Conservation (phyloP, 768 basidiomycete genomes). For the Boletus sp. region DNA sequence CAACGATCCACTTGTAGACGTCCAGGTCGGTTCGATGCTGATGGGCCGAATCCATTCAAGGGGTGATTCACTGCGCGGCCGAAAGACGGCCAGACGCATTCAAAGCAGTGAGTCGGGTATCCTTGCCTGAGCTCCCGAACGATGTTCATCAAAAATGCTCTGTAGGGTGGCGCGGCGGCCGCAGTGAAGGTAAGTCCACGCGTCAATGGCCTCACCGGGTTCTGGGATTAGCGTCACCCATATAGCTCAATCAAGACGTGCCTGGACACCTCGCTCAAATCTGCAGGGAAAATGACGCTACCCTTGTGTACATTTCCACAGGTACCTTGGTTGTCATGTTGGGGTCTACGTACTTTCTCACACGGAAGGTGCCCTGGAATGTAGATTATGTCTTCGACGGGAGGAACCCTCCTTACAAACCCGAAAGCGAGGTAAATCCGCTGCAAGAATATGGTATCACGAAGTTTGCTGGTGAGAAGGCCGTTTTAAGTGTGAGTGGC, state of each 20-base stretch:
- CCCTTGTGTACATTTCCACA: slow-evolving; percentile 89
- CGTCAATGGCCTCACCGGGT: background rate
- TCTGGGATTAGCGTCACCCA: background rate
- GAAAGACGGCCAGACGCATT: slow-evolving; percentile 92
- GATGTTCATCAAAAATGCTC: background rate
- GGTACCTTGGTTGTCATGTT: slow-evolving; percentile 37
- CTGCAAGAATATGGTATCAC: slow-evolving; percentile 84
- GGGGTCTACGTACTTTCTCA: slow-evolving; percentile 4
- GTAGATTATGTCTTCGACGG: slow-evolving; percentile 96
- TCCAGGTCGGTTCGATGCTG: background rate
- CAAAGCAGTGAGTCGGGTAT: slow-evolving; percentile 58
- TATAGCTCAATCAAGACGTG: slow-evolving; percentile 76
- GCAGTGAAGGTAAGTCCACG: slow-evolving; percentile 50
- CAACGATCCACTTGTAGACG: background rate
- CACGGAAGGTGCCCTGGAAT: background rate
- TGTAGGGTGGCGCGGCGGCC: slow-evolving; percentile 56
- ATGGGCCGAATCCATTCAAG: slow-evolving; percentile 33
- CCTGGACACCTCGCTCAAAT: slow-evolving; percentile 70
- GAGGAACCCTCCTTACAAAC: slow-evolving; percentile 83
- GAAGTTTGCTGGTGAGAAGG: slow-evolving; percentile 84
- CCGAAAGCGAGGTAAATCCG: slow-evolving; percentile 71
- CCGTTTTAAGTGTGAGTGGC: slow-evolving; percentile 57
- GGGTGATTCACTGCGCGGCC: slow-evolving; percentile 94
- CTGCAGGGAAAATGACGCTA: slow-evolving; percentile 57
- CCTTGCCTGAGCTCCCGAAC: background rate